Percentiles rank a stretch among this genome's conserved stretches.
phyloP scores from a whole-genome alignment of 164 flowering plant species.

The Kalanchoe fedtschenkoi region DNA sequence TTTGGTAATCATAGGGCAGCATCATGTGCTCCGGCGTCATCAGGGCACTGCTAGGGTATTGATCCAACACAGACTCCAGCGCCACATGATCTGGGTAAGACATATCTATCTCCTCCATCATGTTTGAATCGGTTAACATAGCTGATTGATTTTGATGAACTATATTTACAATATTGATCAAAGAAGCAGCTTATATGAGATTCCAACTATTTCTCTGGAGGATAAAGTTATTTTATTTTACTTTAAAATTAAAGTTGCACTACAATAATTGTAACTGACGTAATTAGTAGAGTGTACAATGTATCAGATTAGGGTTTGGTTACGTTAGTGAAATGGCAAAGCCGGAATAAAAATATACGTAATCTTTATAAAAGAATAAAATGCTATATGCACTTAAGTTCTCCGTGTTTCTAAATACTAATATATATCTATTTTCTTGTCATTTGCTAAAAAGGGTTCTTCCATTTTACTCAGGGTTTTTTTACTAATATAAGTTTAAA shows the following conservation, averaged over 20 bases:
- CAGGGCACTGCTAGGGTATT: conserved; percentile 32
- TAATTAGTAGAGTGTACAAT: too few relatives aligned
- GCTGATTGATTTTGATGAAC: background rate
- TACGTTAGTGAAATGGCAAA: too few relatives aligned
- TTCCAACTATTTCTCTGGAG: background rate
- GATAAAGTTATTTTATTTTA: background rate
- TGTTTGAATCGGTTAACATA: background rate
- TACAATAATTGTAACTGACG: too few relatives aligned
- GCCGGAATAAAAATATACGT: too few relatives aligned
- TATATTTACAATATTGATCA: background rate
- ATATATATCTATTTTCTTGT: too few relatives aligned
- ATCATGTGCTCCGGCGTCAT: conserved; percentile 44
- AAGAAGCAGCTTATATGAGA: background rate
- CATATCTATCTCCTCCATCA: conserved; percentile 44
- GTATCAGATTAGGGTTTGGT: too few relatives aligned
- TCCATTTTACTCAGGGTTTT: too few relatives aligned
- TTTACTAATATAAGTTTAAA: too few relatives aligned
- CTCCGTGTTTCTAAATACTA: too few relatives aligned
- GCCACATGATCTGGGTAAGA: conserved; percentile 31
- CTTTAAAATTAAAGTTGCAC: background rate
- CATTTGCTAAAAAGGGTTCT: too few relatives aligned
- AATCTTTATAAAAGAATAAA: too few relatives aligned
- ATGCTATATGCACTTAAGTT: too few relatives aligned
- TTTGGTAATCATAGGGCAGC: conserved; percentile 32
- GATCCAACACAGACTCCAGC: conserved; percentile 7